Base-by-base conservation (phyloP, 768 basidiomycete species). In the Amanita thiersii region DNA sequence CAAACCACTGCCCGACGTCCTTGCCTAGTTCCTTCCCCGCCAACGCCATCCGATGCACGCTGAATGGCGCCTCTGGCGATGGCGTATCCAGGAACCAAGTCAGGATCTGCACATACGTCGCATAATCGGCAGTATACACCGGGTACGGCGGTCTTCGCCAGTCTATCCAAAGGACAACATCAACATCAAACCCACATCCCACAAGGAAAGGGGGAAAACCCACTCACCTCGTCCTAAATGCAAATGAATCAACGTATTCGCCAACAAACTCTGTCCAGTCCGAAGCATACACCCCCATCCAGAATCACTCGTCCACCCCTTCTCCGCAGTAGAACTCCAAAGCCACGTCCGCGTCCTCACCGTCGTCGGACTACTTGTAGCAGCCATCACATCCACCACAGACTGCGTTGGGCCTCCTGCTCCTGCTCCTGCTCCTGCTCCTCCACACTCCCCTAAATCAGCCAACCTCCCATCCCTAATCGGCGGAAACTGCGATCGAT, bases 1-100 rank as follows among this genome's bases (percentile, higher is more conserved):
- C 94, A 54, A 98, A 98, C 94, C 94, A 98, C 59, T 91, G 86
- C 1, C 94, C 94, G 0, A 97, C 86, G 49, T 91, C 88, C 47
- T 88, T 97, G 9, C 94, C 94, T 1, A 97, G 73, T 51, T 92
- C 85, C 56, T 97, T 93, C 0, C 94, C 94, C 0, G 92, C 85
- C 15, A 92, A 66, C 0, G 93, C 93, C 85, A 99, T 96, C 35
- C 90, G 76, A 60, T 99, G 94, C 5, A 99, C 88, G 50, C 87
- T 86, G 57, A 99, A 99, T 0, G 94, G 94, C 12, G 84, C 80
- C 21, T 82, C 68, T 0, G 86, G 77, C 0, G 81, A 72, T 0
- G 93, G 93, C 2, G 84, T 81, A 56, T 99, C 94, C 34, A 97
- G 63, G 65, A 98, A 99, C 91, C 93, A 98, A 0, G 88, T 85